A percentile compares a stretch with the other conserved stretches of the same genome.
These are phyloP conservation scores for Cadophora sp. DNA, from an alignment of 2,329 filamentous ascomycete species.

Conservation along the genomic window DNA sequence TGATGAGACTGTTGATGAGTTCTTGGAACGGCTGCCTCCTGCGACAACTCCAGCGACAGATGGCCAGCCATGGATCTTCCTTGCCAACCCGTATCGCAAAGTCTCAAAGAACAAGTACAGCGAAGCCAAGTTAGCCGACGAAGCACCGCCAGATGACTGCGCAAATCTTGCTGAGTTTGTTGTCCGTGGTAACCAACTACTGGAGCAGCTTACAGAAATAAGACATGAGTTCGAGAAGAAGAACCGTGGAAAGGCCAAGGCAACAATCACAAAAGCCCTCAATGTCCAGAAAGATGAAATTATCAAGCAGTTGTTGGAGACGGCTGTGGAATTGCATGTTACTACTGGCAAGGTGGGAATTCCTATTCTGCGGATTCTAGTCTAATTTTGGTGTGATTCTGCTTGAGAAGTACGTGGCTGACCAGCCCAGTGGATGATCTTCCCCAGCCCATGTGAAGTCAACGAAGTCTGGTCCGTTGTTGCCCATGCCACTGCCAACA, in stretches of 20 bases:
- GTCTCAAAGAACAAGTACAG: constrained; percentile 21
- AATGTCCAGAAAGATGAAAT: constrained; percentile 51
- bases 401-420: constrained; percentile 4
- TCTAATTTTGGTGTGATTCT: neutral
- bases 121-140: constrained; percentile 42
- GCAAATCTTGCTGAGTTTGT: constrained; percentile 35
- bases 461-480: constrained; percentile 71
- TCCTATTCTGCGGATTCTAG: too few relatives aligned
- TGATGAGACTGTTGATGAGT: constrained; percentile 67
- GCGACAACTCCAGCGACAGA: constrained; percentile 57
- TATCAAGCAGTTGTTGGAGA: constrained; percentile 61
- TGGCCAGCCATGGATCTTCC: constrained; percentile 73
- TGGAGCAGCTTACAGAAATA: constrained; percentile 47
- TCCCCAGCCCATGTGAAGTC: constrained; percentile 60
- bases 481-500: constrained; percentile 69
- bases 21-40: constrained; percentile 73
- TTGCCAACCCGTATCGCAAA: constrained; percentile 65
- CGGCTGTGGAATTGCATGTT: constrained; percentile 66
- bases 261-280: constrained; percentile 34
- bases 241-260: constrained; percentile 30
- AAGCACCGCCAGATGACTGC: constrained; percentile 39
- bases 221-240: constrained; percentile 58
- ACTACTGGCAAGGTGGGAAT: constrained; percentile 69
- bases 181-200: constrained; percentile 36
- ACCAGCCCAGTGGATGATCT: constrained; percentile 73